phyloP scores from a whole-genome alignment of 2,329 filamentous ascomycete genomes.

The Trichoderma sp. region DNA sequence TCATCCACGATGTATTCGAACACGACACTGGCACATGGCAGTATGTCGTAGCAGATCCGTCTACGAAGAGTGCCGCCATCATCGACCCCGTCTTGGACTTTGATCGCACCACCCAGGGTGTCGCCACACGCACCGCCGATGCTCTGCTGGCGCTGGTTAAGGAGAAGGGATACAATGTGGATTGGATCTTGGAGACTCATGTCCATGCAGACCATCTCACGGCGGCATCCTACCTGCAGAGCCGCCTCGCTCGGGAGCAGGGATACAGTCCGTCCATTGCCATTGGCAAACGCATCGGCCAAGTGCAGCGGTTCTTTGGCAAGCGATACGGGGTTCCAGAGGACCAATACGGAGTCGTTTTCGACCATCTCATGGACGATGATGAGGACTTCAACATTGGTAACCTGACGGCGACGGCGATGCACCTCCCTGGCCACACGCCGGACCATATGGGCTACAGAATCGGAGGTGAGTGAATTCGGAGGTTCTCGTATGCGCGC shows the following conservation, averaged over 20 bases:
- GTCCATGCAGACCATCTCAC: constrained; percentile 64
- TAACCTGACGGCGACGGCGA: constrained; percentile 45
- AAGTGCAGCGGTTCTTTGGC: constrained; percentile 56
- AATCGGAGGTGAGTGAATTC: constrained; percentile 47
- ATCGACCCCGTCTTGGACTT: constrained; percentile 66
- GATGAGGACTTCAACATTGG: constrained; percentile 58
- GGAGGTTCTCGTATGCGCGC: accelerated
- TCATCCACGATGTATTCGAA: constrained; percentile 46
- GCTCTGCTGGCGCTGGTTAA: constrained; percentile 48
- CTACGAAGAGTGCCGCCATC: constrained; percentile 53
- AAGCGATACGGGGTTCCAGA: constrained; percentile 50
- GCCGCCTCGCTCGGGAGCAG: constrained; percentile 42
- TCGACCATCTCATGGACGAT: constrained; percentile 58
- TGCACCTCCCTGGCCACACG: constrained; percentile 63
- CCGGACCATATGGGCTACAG: constrained; percentile 63
- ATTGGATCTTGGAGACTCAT: constrained; percentile 63
- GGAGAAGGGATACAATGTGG: constrained; percentile 51
- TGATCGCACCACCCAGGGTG: constrained; percentile 44
- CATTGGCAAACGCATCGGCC: constrained; percentile 57
- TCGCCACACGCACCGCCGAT: constrained; percentile 58
- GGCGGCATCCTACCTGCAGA: constrained; percentile 60
- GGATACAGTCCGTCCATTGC: constrained; percentile 48
- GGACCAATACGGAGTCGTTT: constrained; percentile 49
- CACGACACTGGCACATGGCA: constrained; percentile 57
- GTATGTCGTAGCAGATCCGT: constrained; percentile 60